Evolutionary conservation across 2,329 filamentous ascomycete species (phyloP), one percentile per base, ranked within the genome.

Genomic region (Botrytis fragariae): DNA sequence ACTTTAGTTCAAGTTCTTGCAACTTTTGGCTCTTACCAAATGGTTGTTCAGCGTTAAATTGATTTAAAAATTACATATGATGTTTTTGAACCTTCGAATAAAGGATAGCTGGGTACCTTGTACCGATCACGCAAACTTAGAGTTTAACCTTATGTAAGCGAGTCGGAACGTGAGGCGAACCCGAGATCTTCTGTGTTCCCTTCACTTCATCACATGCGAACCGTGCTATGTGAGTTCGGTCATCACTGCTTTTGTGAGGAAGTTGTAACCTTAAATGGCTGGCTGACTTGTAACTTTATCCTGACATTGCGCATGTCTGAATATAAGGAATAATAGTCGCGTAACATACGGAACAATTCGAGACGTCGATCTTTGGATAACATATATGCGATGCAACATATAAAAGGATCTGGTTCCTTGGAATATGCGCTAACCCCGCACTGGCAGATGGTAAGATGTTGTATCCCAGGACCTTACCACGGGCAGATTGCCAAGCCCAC

Each of bases 161-260:
- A 39, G 39, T 25, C 32, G 29, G 32, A 37, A n/a, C 16, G 45
- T n/a, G 48, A 62, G 25, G 35, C 60, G 37, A 57, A 37, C 45
- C 45, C 18, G 10, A 57, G 18, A 22, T 64, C 39, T 22, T 16
- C 18, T 61, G 39, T 64, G 5, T 4, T 14, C 61, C 42, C 39
- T 64, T 32, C 51, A 57, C 10, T 16, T 18, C n/a, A 69, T 69
- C 65, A 69, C 65, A 69, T 69, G 65, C 37, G 12, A 51, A 44
- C 22, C 20, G 9, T 48, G 29, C 20, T 48, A 12, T 48, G 25
- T 65, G 42, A 29, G 35, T 42, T 42, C 6, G 48, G 65, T 68
- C 65, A 68, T 42, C 45, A 42, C 39, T n/a, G 6, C 48, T 5
- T 42, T 37, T 42, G 1, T 16, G 10, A 32, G 32, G 37, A 16